Conservation (phyloP, 2,329 filamentous ascomycete genomes). For the Monascus ruber region DNA sequence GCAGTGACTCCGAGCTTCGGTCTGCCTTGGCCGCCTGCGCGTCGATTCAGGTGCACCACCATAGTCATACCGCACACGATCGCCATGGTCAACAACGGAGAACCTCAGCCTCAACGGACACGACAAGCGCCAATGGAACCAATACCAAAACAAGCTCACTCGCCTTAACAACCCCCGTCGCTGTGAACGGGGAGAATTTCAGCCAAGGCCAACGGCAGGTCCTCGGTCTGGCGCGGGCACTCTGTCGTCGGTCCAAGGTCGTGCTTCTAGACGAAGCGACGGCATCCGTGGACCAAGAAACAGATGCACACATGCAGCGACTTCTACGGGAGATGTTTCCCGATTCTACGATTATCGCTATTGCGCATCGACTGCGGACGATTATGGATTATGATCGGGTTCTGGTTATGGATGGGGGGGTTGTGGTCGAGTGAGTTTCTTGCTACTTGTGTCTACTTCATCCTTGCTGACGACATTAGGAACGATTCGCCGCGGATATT, state of each 20-base stretch:
- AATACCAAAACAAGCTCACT: conserved; percentile 11
- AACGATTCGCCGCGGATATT: conserved; percentile 12
- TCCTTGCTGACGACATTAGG: conserved; percentile 3
- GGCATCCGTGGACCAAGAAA: conserved; percentile 50
- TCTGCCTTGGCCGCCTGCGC: conserved; percentile 18
- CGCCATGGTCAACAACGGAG: conserved; percentile 1
- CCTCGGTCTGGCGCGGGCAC: conserved; percentile 48
- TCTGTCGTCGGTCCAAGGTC: conserved; percentile 46
- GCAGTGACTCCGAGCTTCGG: conserved; percentile 37
- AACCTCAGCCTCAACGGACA: not conserved
- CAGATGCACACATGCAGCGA: conserved; percentile 47
- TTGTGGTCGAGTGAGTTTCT: conserved; percentile 39
- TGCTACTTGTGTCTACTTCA: not conserved
- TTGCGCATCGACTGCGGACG: conserved; percentile 54
- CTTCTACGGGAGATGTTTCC: conserved; percentile 43
- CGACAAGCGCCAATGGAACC: not conserved
- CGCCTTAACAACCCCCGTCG: conserved; percentile 41
- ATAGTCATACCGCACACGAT: conserved; percentile 7
- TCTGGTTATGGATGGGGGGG: conserved; percentile 45
- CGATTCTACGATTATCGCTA: conserved; percentile 51
- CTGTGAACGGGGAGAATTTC: conserved; percentile 38
- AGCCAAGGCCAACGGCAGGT: conserved; percentile 52
- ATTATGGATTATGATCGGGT: conserved; percentile 52
- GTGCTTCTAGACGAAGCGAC: conserved; percentile 56
- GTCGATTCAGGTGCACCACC: conserved; percentile 20